phyloP scores from a whole-genome alignment of 805 yeast species.

The Cyberlindnera mississippiensis region DNA sequence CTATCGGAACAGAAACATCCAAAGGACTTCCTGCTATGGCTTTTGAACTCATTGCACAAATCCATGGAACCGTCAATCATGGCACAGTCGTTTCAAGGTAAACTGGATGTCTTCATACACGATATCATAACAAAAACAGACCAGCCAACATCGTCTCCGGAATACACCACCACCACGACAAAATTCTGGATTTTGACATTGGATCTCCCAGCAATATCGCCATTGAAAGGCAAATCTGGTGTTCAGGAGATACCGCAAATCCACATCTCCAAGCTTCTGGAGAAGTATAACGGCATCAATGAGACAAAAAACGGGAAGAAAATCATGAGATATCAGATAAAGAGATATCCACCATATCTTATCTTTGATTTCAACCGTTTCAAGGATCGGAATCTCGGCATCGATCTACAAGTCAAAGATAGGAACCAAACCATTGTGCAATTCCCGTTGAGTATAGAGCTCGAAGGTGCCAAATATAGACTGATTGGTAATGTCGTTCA shows the following conservation, averaged over 20 bases:
- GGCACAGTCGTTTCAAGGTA: slow-evolving; percentile 49
- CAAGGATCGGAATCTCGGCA: slow-evolving; percentile 31
- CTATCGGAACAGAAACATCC: slow-evolving; percentile 45
- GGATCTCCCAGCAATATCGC: slow-evolving; percentile 55
- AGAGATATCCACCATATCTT: slow-evolving; percentile 48
- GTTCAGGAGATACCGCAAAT: slow-evolving; percentile 51
- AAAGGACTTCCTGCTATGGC: slow-evolving; percentile 54
- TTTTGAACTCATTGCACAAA: slow-evolving; percentile 45
- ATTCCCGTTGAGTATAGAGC: slow-evolving; percentile 41
- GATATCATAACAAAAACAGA: no score
- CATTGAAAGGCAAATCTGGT: slow-evolving; percentile 47
- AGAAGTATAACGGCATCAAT: slow-evolving; percentile 34
- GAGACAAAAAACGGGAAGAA: slow-evolving; percentile 33
- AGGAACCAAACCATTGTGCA: slow-evolving; percentile 62
- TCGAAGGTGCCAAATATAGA: slow-evolving; percentile 32
- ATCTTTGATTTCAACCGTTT: slow-evolving; percentile 57
- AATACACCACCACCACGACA: slow-evolving; percentile 3
- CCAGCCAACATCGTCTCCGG: slow-evolving; percentile 1
- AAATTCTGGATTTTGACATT: slow-evolving; percentile 54
- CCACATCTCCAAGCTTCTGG: slow-evolving; percentile 40
- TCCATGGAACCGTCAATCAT: slow-evolving; percentile 26
- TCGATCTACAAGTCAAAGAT: slow-evolving; percentile 34
- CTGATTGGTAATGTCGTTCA: slow-evolving; percentile 48
- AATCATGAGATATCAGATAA: slow-evolving; percentile 34
- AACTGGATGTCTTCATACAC: slow-evolving; percentile 29